Base-by-base conservation (phyloP, 371 early-diverging fungal species). In the Basidiobolus meristosporus region DNA sequence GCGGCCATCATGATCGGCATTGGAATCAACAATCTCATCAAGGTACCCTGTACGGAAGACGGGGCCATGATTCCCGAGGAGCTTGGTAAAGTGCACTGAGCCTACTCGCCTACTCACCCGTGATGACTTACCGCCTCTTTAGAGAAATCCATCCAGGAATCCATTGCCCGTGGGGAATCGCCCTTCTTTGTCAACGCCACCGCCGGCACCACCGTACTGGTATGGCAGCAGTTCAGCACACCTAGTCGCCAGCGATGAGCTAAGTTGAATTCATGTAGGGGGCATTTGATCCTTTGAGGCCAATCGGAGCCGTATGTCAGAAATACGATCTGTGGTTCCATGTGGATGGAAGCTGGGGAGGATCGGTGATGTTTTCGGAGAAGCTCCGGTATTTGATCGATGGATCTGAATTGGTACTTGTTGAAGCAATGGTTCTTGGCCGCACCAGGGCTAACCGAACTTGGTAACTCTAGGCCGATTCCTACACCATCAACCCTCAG, bases 181-280 rank as follows among this genome's bases (percentile, higher is more conserved):
- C 88, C 88, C 11, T 87, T 83, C 47, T 83, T 84, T 46, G 70
- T 89, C 45, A 81, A 81, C 50, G 75, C 76, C 6, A 89, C 88
- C 0, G 77, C 84, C n/a, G 90, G 88, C 18, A 87, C 90, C 0
- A 89, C 88, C 2, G 88, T 89, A 1, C 51, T 87, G 49, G 34
- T 34, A 34, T 7, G 34, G 5, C 18, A 34, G 14, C 18, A 18
- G 16, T 7, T 6, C 12, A 4, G 5, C 18, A 18, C 7, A 16
- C 4, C 5, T 16, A 7, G 7, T 12, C 14, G 14, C 3, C 12
- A 34, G 14, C 18, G 5, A 6, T 16, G 16, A 7, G 5, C 18
- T 6, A n/a, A 14, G 18, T 12, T 7, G 14, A 16, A 34, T 34
- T 4, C 12, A 3, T 4, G n/a, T 12, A 34, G 34, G 82, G 85